A percentile compares a stretch with the other conserved stretches of the same genome.
These are phyloP conservation scores for Darksidea phi DNA, from an alignment of 495 filamentous ascomycete species.

Conservation along the genomic window DNA sequence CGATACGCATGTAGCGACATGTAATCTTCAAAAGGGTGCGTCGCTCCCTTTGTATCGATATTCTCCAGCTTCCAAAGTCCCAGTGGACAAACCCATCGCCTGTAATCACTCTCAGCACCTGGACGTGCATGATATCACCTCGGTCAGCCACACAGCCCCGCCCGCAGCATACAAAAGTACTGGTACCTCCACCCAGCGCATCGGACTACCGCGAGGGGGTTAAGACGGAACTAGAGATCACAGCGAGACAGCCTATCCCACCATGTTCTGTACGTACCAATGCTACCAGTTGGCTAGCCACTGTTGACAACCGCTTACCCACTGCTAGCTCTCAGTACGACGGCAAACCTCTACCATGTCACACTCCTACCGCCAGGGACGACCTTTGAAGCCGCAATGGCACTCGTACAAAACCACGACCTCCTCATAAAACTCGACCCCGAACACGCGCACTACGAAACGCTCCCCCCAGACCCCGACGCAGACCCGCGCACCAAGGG, in stretches of 20 bases:
- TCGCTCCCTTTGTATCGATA: neutral
- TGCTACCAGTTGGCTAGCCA: neutral
- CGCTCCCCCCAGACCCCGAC: conserved; percentile 7
- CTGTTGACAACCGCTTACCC: neutral
- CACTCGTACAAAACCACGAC: conserved; percentile 30
- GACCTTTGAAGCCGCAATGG: conserved; percentile 13
- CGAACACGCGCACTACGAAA: conserved; percentile 33
- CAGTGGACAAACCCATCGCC: too few species aligned
- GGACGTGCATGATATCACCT: too few species aligned
- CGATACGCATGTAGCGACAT: neutral
- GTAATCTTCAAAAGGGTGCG: neutral
- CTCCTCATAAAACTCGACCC: conserved; percentile 34
- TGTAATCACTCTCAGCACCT: too few species aligned
- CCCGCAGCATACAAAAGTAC: neutral
- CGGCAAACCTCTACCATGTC: conserved; percentile 29
- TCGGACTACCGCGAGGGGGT: neutral
- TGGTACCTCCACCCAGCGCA: neutral
- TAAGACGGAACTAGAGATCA: neutral
- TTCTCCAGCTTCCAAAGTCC: too few species aligned
- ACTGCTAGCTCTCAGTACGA: conserved; percentile 25
- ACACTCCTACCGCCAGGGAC: conserved; percentile 28
- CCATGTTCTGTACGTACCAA: conserved; percentile 23
- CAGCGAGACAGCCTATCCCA: neutral
- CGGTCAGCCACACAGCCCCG: too few species aligned
- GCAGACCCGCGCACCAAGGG: conserved; percentile 23